Conservation (phyloP, 2,329 filamentous ascomycete species). For the Scedosporium dehoogii region DNA sequence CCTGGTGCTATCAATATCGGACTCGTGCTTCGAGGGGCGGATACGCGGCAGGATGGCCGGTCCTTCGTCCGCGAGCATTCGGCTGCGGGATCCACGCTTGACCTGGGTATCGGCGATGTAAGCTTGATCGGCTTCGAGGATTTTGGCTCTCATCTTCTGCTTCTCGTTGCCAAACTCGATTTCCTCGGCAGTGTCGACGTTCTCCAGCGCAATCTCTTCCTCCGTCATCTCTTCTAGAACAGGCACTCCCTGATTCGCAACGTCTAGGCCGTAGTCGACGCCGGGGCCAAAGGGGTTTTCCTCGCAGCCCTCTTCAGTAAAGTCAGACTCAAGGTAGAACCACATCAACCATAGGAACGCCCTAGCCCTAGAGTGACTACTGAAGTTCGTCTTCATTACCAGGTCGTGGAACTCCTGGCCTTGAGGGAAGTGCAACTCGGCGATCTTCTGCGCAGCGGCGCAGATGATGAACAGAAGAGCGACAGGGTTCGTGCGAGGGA, state of each 20-base stretch:
- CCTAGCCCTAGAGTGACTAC: conserved; percentile 70
- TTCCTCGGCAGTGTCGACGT: conserved; percentile 64
- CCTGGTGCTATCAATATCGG: conserved; percentile 33
- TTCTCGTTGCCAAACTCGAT: conserved; percentile 62
- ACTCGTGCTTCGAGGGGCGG: conserved; percentile 50
- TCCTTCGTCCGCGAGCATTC: conserved; percentile 37
- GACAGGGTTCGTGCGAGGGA: conserved; percentile 84
- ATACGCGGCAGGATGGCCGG: conserved; percentile 53
- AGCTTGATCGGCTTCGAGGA: conserved; percentile 65
- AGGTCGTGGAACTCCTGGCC: conserved; percentile 91
- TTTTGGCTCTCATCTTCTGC: conserved; percentile 63
- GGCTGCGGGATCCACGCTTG: conserved; percentile 40
- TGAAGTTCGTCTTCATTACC: conserved; percentile 80
- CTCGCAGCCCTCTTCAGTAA: conserved; percentile 75
- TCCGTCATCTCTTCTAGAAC: conserved; percentile 53
- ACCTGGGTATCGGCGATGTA: conserved; percentile 52
- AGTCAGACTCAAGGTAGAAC: conserved; percentile 97
- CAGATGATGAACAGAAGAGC: conserved; percentile 95
- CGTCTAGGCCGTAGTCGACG: conserved; percentile 53
- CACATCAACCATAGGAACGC: conserved; percentile 98
- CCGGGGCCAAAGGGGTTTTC: conserved; percentile 82
- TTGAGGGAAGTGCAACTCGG: conserved; percentile 80
- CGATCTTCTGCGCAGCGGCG: conserved; percentile 80
- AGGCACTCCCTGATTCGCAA: conserved; percentile 62
- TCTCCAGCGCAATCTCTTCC: conserved; percentile 58